Evolutionary conservation across 75 land plant genomes (phyloP), one percentile per base, ranked within the genome.

Genomic region (Pinus albicaulis): DNA sequence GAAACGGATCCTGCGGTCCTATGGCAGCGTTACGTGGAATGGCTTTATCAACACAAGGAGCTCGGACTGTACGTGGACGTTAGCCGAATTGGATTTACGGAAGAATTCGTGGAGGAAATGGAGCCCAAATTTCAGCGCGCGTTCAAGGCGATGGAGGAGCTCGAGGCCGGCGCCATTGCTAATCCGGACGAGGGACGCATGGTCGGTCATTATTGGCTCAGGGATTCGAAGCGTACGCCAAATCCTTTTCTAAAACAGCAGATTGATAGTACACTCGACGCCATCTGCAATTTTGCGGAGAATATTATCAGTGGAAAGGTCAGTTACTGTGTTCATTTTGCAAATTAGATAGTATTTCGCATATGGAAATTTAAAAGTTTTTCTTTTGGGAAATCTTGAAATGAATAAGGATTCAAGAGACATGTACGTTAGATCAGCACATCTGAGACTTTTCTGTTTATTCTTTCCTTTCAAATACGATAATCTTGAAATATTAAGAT

Each of bases 11-110:
- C 98, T 5, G 25, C 68, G 1, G 79, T 28, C 20, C 86, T 96
- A 31, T 96, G 99, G 99, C 31, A 76, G 22, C 81, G 99, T 59
- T 96, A 94, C 75, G 79, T 92, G 14, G 88, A 94, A 25, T 96
- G 98, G 99, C 82, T 96, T 34, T 96, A 96, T 80, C 98, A 94
- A 91, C 94, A 96, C 86, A 96, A 96, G 89, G 99, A 94, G 79
- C 83, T 96, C 3, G 98, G 99, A 75, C 66, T 96, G 44, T 90
- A 72, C 57, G 77, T 96, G 8, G 99, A 96, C 64, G 98, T 94
- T 22, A 96, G 99, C 71, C 84, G 99, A 73, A 79, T 96, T 34
- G 93, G 95, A 76, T 94, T 94, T 70, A 78, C 95, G 11, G 89
- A 85, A 20, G 98, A 90, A 68, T 95, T 95, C 74, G 73, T 89